Percentiles rank a stretch among this genome's conserved stretches.
Conservation (phyloP, 2,329 filamentous ascomycete genomes). For the Parafenestella ontariensis region DNA sequence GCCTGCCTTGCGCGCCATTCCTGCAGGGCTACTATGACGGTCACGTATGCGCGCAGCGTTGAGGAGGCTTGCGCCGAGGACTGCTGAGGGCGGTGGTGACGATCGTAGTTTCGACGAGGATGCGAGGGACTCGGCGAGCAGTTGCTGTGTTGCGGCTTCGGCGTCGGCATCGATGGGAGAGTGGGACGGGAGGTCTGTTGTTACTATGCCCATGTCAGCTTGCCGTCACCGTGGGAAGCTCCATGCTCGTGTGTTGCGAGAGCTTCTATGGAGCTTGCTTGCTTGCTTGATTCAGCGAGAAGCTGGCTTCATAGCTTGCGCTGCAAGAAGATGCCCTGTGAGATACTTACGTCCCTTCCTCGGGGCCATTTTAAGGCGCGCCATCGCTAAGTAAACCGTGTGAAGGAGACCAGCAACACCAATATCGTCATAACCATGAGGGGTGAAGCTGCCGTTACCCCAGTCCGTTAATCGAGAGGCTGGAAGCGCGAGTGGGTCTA, state of each 20-base stretch:
- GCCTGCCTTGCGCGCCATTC: slow-evolving; percentile 1
- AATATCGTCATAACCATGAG: too few relatives aligned
- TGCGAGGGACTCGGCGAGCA: slow-evolving; percentile 26
- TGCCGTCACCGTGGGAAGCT: neutral
- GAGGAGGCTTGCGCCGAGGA: slow-evolving; percentile 33
- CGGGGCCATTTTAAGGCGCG: slow-evolving; percentile 12
- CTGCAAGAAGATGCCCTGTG: neutral
- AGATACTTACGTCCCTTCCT: slow-evolving; percentile 6
- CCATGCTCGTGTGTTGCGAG: too few relatives aligned
- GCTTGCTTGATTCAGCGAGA: too few relatives aligned
- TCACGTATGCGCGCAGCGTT: slow-evolving; percentile 37
- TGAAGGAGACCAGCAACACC: too few relatives aligned
- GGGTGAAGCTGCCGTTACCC: slow-evolving; percentile 9
- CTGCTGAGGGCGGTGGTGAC: slow-evolving; percentile 14
- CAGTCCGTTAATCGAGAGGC: slow-evolving; percentile 1
- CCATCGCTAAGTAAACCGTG: slow-evolving; percentile 8
- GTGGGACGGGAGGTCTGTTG: neutral
- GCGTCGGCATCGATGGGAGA: slow-evolving; percentile 3
- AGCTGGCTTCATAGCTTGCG: too few relatives aligned
- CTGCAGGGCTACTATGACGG: slow-evolving; percentile 7
- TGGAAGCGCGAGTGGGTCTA: slow-evolving; percentile 8
- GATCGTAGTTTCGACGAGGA: slow-evolving; percentile 8
- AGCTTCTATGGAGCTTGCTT: neutral
- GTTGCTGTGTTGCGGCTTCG: slow-evolving; percentile 32
- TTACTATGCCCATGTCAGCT: neutral